Evolutionary conservation across 2,329 filamentous ascomycete genomes (phyloP).

Genomic region (Fusarium irregulare): DNA sequence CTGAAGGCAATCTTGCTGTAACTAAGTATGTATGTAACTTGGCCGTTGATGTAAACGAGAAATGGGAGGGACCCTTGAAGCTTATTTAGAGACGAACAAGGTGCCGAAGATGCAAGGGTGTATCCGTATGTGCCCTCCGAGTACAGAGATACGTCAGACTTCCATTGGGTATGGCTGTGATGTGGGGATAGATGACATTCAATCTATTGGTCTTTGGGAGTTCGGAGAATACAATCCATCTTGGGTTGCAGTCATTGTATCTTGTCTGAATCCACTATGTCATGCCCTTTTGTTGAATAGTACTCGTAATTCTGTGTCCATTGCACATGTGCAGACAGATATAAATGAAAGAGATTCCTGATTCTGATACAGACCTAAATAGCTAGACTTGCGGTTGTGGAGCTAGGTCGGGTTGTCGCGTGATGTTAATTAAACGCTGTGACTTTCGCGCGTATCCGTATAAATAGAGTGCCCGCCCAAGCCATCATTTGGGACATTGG

Average conservation of each 20-base stretch:
- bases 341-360: not conserved
- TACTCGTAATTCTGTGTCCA: not conserved
- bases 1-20: not conserved
- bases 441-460: constrained; percentile 16
- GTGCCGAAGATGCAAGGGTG: not conserved
- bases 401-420: constrained; percentile 28
- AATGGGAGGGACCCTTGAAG: not conserved
- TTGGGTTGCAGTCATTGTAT: no score
- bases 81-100: not conserved
- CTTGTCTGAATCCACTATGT: not conserved
- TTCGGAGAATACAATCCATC: not conserved
- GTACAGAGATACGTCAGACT: not conserved
- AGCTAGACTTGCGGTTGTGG: constrained; percentile 11
- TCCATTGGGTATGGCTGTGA: not conserved
- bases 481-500: not conserved
- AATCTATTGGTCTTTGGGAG: not conserved
- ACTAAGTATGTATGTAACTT: not conserved
- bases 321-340: not conserved
- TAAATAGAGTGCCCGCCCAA: constrained; percentile 7
- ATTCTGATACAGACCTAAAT: constrained; percentile 3
- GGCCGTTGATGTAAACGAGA: not conserved
- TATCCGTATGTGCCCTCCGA: not conserved
- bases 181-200: not conserved
- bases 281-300: not conserved
- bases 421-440: constrained; percentile 33